A percentile compares a stretch with the other conserved stretches of the same genome.
These are phyloP conservation scores for Umbelopsis vinacea DNA, from an alignment of 192 early-diverging fungal genomes.

Conservation along the genomic window DNA sequence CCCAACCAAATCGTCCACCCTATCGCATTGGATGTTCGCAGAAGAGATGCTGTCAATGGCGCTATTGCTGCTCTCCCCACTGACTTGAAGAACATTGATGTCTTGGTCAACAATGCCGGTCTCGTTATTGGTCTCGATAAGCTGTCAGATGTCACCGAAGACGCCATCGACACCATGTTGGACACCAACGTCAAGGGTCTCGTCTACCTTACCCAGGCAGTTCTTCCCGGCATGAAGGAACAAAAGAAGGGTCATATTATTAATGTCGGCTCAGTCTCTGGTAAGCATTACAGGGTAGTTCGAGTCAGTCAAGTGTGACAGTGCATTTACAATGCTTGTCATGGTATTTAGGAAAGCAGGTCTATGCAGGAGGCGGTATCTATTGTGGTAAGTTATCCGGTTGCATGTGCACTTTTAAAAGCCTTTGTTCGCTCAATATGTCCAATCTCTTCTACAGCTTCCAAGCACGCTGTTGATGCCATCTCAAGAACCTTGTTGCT, in stretches of 20 bases:
- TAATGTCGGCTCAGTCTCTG: constrained; percentile 83
- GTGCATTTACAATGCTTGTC: neutral
- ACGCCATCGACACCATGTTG: constrained; percentile 77
- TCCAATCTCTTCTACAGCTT: constrained; percentile 40
- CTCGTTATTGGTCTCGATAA: constrained; percentile 76
- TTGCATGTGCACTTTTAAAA: neutral
- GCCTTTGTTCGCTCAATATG: neutral
- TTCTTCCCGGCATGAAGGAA: constrained; percentile 78
- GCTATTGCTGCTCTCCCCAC: constrained; percentile 58
- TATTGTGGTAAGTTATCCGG: constrained; percentile 58
- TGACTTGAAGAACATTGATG: constrained; percentile 65
- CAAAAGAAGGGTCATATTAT: constrained; percentile 78
- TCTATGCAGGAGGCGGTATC: constrained; percentile 74
- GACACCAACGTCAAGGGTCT: constrained; percentile 93
- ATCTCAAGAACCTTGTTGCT: constrained; percentile 74
- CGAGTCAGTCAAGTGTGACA: too few relatives aligned
- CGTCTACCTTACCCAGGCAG: constrained; percentile 76
- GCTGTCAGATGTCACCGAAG: constrained; percentile 61
- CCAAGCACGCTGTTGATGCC: constrained; percentile 83
- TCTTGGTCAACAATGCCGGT: constrained; percentile 87
- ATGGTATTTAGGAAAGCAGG: constrained; percentile 37
- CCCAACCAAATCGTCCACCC: constrained; percentile 61
- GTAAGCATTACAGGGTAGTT: too few relatives aligned
- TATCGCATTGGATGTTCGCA: constrained; percentile 74
- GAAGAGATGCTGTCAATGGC: constrained; percentile 52